Evolutionary conservation across 225 moss, liverwort and hornwort genomes (phyloP).

Genomic region (Antitrichia curtipendula): DNA sequence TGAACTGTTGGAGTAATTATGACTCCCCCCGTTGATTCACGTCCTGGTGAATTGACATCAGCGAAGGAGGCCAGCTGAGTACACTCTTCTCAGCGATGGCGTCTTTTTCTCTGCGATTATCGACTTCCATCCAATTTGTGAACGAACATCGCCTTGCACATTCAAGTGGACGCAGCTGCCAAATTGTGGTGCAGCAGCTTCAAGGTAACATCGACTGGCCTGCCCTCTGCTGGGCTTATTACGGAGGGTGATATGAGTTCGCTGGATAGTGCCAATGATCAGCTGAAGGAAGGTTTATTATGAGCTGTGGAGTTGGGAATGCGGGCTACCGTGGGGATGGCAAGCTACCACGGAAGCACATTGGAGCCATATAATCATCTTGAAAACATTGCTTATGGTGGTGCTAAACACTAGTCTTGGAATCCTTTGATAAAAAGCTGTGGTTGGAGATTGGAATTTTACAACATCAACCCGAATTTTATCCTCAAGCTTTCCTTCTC

Average conservation of each 20-base stretch:
- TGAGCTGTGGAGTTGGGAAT: not conserved
- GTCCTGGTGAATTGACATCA: not conserved
- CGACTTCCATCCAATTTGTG: not conserved
- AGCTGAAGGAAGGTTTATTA: not conserved
- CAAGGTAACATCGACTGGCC: constrained; percentile 6
- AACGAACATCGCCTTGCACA: not conserved
- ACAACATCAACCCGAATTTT: not conserved
- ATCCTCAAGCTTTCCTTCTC: not conserved
- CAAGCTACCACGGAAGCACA: not conserved
- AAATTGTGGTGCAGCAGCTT: not conserved
- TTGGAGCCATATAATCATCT: not conserved
- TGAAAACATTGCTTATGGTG: not conserved
- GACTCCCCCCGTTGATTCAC: not conserved
- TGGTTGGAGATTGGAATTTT: not conserved
- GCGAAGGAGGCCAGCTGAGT: not conserved
- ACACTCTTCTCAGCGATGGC: not conserved
- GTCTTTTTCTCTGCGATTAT: not conserved
- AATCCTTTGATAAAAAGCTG: not conserved
- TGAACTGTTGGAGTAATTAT: not conserved
- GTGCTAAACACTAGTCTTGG: not conserved
- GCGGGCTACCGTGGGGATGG: not conserved
- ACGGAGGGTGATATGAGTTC: not conserved
- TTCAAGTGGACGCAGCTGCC: not conserved
- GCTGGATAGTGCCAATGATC: not conserved
- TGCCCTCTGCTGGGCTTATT: not conserved